These are phyloP conservation scores for Boletus reticulatus DNA, from an alignment of 768 basidiomycete genomes.

Conservation along the genomic window DNA sequence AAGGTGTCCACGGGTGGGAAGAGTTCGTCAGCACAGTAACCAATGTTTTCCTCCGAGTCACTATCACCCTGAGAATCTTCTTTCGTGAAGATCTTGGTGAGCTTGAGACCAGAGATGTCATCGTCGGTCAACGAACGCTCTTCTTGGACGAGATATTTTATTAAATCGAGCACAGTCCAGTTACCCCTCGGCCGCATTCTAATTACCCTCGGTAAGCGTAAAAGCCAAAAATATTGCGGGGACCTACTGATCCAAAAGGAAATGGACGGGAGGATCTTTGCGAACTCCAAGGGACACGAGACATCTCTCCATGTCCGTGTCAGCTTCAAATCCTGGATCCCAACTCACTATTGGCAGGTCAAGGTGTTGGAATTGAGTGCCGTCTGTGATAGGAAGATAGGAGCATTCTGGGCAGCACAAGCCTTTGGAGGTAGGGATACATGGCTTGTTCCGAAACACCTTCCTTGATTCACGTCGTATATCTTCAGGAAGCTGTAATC, in stretches of 20 bases:
- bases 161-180: neutral
- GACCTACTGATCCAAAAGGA: neutral
- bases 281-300: constrained; percentile 2
- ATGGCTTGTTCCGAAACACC: constrained; percentile 32
- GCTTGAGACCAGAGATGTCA: neutral
- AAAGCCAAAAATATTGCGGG: neutral
- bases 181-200: neutral
- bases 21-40: constrained; percentile 67
- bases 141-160: neutral
- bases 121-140: neutral
- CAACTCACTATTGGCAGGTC: neutral
- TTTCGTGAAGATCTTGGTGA: constrained; percentile 11
- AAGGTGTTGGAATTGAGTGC: constrained; percentile 25
- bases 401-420: constrained; percentile 65
- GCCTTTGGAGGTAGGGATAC: constrained; percentile 52
- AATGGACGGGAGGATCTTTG: neutral
- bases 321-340: constrained; percentile 37
- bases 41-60: constrained; percentile 35
- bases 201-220: neutral
- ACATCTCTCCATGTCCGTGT: neutral
- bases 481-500: constrained; percentile 55
- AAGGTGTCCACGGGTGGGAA: constrained; percentile 80
- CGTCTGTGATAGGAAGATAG: constrained; percentile 78
- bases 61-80: constrained; percentile 1
- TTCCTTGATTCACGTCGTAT: constrained; percentile 31